phyloP scores from a whole-genome alignment of 805 yeast species.

The Teunomyces barrocoloradensis region DNA sequence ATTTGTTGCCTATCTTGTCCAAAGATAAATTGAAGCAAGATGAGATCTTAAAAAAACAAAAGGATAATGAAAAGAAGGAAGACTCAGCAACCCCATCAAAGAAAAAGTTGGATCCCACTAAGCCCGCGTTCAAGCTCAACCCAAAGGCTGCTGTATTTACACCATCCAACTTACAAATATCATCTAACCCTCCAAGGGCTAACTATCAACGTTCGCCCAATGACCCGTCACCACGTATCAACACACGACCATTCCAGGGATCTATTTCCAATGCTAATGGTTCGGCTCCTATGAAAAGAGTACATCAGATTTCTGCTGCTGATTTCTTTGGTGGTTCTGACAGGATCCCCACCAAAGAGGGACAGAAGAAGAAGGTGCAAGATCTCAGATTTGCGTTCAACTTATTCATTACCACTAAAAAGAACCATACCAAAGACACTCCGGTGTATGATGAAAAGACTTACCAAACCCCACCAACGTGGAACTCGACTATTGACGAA shows the following conservation, averaged over 20 bases:
- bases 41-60: conserved; percentile 48
- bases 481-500: conserved; percentile 61
- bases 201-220: conserved; percentile 22
- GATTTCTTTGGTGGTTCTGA: conserved; percentile 42
- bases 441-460: conserved; percentile 53
- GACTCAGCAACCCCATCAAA: conserved; percentile 18
- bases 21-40: conserved; percentile 66
- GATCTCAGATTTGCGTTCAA: conserved; percentile 48
- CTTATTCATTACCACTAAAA: conserved; percentile 48
- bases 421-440: conserved; percentile 22
- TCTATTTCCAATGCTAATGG: conserved; percentile 16
- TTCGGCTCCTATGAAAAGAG: conserved; percentile 6
- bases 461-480: conserved; percentile 73
- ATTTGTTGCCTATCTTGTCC: conserved; percentile 65
- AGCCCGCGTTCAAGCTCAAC: conserved; percentile 66
- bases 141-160: conserved; percentile 68
- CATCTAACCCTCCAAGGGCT: conserved; percentile 28
- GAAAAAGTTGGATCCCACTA: conserved; percentile 55
- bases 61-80: conserved; percentile 8
- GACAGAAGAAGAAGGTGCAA: conserved; percentile 33
- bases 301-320: conserved; percentile 38
- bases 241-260: conserved; percentile 31
- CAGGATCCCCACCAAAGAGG: conserved; percentile 36
- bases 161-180: conserved; percentile 37
- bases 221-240: conserved; percentile 34